Evolutionary conservation across 306 rosid species (phyloP).

Genomic region (Vigna unguiculata): DNA sequence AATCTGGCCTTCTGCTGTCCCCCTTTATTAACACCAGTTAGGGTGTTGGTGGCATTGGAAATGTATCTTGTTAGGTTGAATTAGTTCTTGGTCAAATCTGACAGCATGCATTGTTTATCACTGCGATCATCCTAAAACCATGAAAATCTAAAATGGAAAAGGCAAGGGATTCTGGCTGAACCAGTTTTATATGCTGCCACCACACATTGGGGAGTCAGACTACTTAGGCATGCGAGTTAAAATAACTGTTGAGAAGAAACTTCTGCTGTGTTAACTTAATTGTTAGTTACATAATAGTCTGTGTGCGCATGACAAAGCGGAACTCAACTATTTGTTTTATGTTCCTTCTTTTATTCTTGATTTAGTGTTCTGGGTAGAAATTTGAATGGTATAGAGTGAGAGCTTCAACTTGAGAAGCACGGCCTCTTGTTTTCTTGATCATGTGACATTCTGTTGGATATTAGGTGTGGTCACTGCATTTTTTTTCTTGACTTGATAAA

Average conservation of each 20-base stretch:
- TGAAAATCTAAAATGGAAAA: constrained; percentile 14
- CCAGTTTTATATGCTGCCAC: neutral
- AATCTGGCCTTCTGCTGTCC: neutral
- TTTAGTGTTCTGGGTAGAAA: neutral
- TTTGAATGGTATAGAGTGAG: neutral
- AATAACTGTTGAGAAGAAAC: neutral
- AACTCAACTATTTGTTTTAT: neutral
- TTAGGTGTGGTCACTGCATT: neutral
- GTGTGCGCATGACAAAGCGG: neutral
- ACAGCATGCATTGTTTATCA: neutral
- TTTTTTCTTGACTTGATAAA: neutral
- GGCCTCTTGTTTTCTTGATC: neutral
- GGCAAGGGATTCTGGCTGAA: neutral
- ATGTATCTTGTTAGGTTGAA: neutral
- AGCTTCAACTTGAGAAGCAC: neutral
- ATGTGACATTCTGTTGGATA: neutral
- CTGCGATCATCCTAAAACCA: neutral
- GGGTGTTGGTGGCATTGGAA: neutral
- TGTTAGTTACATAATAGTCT: neutral
- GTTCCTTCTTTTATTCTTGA: neutral
- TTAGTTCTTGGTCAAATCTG: constrained; percentile 18
- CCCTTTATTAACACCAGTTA: neutral
- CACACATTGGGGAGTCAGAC: neutral
- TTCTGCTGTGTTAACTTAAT: neutral
- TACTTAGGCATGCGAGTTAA: neutral